These are phyloP conservation scores for Ilyonectria destructans DNA, from an alignment of 2,329 filamentous ascomycete species.

Conservation along the genomic window DNA sequence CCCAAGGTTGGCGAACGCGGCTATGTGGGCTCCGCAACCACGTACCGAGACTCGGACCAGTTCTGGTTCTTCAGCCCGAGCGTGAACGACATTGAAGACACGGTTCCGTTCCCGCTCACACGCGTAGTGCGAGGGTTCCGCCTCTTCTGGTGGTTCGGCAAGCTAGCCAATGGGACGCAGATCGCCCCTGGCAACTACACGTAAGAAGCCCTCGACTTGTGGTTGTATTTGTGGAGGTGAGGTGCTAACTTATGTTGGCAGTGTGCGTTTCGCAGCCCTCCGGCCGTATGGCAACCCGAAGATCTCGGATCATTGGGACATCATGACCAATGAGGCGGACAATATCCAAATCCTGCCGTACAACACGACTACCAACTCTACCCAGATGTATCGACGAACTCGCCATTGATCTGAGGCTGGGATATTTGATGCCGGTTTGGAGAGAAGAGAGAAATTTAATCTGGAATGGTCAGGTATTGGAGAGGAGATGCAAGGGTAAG, in stretches of 20 bases:
- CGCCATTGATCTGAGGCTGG: conserved; percentile 14
- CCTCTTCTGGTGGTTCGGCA: conserved; percentile 61
- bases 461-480: background rate
- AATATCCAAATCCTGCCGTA: conserved; percentile 55
- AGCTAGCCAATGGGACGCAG: conserved; percentile 59
- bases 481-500: background rate
- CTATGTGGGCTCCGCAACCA: conserved; percentile 62
- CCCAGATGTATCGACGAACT: conserved; percentile 34
- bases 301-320: conserved; percentile 61
- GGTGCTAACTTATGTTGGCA: conserved; percentile 36
- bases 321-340: conserved; percentile 53
- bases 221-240: background rate
- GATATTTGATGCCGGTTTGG: background rate
- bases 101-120: conserved; percentile 56
- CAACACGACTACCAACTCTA: conserved; percentile 50
- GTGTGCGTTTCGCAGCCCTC: conserved; percentile 61
- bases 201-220: conserved; percentile 47
- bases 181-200: conserved; percentile 60
- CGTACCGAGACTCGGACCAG: conserved; percentile 54
- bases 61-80: conserved; percentile 56
- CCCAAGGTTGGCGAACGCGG: conserved; percentile 55
- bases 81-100: conserved; percentile 57
- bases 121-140: conserved; percentile 53
- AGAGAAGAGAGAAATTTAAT: background rate
- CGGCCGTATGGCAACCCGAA: conserved; percentile 60